Percentiles rank a stretch among this genome's conserved stretches.
phyloP scores from a whole-genome alignment of 257 asterid species.

The Solanum pimpinellifolium region DNA sequence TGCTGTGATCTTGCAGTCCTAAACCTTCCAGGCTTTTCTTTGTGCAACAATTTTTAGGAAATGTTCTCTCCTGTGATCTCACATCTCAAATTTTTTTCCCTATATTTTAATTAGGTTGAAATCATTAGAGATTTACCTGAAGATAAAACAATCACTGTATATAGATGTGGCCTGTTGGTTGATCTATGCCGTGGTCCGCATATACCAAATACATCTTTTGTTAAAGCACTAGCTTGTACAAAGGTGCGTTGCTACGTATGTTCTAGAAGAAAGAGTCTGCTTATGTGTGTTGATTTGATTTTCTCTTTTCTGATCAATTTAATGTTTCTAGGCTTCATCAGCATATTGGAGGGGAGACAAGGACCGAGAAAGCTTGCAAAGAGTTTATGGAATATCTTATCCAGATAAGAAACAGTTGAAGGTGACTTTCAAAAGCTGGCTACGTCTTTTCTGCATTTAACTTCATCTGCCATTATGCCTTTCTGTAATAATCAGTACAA shows the following conservation, averaged over 20 bases:
- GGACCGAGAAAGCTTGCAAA: conserved; percentile 96
- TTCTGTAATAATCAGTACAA: neutral
- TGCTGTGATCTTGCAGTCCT: neutral
- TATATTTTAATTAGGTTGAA: conserved; percentile 51
- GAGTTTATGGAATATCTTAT: conserved; percentile 95
- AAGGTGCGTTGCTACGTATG: conserved; percentile 37
- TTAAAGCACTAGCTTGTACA: conserved; percentile 82
- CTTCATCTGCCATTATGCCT: neutral
- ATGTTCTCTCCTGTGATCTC: neutral
- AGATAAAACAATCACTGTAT: conserved; percentile 89
- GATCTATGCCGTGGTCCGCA: conserved; percentile 99
- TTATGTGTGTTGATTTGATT: neutral
- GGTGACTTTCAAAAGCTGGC: conserved; percentile 27
- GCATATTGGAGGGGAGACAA: conserved; percentile 97
- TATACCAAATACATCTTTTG: conserved; percentile 90
- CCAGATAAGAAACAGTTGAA: conserved; percentile 83
- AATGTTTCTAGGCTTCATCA: conserved; percentile 66
- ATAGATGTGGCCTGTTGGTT: conserved; percentile 95
- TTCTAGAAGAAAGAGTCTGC: neutral
- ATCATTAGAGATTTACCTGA: conserved; percentile 85
- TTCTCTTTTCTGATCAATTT: neutral
- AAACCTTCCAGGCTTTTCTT: neutral
- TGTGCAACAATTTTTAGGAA: neutral
- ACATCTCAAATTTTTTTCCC: neutral
- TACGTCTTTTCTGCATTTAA: neutral